Conservation (phyloP, 805 yeast genomes). For the Wickerhamomyces alni region DNA sequence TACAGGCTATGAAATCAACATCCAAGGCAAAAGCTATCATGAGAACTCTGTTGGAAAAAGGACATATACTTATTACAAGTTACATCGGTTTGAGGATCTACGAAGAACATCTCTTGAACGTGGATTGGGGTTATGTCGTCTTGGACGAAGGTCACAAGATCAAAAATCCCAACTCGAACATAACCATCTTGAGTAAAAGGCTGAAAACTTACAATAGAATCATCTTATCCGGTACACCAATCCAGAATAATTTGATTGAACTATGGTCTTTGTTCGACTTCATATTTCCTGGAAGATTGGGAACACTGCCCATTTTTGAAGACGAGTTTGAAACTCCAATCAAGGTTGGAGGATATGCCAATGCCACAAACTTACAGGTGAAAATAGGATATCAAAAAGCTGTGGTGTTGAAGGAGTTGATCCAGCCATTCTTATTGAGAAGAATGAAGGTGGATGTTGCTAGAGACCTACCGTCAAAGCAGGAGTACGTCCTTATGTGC, state of each 20-base stretch:
- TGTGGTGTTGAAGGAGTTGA: slow-evolving; percentile 77
- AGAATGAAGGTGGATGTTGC: slow-evolving; percentile 94
- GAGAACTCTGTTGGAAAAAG: slow-evolving; percentile 53
- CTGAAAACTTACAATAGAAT: slow-evolving; percentile 79
- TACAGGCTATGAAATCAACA: slow-evolving; percentile 24
- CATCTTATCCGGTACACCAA: slow-evolving; percentile 93
- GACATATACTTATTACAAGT: slow-evolving; percentile 86
- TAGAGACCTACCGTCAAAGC: slow-evolving; percentile 85
- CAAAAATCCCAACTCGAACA: slow-evolving; percentile 87
- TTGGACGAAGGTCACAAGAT: slow-evolving; percentile 97
- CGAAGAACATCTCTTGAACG: slow-evolving; percentile 53
- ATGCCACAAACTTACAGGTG: slow-evolving; percentile 92
- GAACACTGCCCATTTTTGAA: slow-evolving; percentile 92
- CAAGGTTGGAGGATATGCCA: slow-evolving; percentile 96
- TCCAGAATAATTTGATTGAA: slow-evolving; percentile 88
- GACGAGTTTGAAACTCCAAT: slow-evolving; percentile 90
- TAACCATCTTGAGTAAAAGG: slow-evolving; percentile 80
- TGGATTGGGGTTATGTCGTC: slow-evolving; percentile 84
- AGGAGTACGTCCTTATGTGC: slow-evolving; percentile 91
- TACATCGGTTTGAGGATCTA: slow-evolving; percentile 81
- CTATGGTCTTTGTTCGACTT: slow-evolving; percentile 95
- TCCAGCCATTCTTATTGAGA: slow-evolving; percentile 83
- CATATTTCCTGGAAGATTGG: slow-evolving; percentile 89
- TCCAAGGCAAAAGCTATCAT: slow-evolving; percentile 42
- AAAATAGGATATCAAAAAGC: slow-evolving; percentile 97